Conservation (phyloP, 73 alveolate species). For the Stentor coeruleus region DNA sequence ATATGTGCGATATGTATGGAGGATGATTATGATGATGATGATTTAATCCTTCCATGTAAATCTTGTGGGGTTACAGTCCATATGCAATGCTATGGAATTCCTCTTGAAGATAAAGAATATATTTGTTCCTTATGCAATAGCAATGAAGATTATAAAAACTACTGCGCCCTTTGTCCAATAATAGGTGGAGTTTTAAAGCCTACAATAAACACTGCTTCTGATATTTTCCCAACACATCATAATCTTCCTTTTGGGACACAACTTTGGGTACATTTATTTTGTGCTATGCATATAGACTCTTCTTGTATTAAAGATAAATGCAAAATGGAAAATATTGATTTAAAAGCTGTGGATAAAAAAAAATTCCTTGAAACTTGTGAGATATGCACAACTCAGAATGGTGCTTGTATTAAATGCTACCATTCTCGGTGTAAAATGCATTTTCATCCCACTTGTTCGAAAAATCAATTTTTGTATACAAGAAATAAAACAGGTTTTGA, state of each 20-base stretch:
- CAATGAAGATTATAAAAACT: not conserved
- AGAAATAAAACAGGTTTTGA: not conserved
- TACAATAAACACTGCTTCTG: not conserved
- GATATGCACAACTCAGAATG: not conserved
- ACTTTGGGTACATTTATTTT: not conserved
- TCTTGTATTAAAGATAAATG: not conserved
- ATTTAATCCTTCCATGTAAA: not conserved
- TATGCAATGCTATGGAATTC: slow-evolving; percentile 2
- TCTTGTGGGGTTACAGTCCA: not conserved
- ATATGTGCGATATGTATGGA: not conserved
- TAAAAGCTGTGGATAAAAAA: not conserved
- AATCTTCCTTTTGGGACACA: not conserved
- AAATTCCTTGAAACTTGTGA: not conserved
- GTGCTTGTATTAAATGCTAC: not conserved
- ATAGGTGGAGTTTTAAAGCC: not conserved
- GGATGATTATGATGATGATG: not conserved
- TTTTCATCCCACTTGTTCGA: not conserved
- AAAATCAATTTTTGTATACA: not conserved
- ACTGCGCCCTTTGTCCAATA: not conserved
- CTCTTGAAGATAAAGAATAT: not conserved
- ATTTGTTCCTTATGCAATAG: not conserved
- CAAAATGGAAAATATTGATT: not conserved
- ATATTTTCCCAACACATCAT: not conserved
- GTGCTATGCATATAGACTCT: not conserved
- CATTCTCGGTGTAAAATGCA: not conserved